Evolutionary conservation across 331 rosid species (phyloP), one percentile per base, ranked within the genome.

Genomic region (Phaseolus coccineus): DNA sequence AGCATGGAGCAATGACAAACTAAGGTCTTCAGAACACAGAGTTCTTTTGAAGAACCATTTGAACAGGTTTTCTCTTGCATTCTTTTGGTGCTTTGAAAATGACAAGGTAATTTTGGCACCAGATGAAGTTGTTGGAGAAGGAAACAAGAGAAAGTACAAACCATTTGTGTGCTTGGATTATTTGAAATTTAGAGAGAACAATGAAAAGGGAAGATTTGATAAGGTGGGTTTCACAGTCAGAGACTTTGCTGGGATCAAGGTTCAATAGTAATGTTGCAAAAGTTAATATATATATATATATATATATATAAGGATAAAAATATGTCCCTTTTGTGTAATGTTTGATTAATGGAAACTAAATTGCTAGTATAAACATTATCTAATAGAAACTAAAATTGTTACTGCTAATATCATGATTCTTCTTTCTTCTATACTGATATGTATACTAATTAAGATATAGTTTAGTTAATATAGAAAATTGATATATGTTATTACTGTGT

Each of bases 1-100:
- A 83, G 97, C 97, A 71, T 90, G 97, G 93, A 87, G 95, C 80
- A 92, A 92, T 80, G 91, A 90, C 58, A 84, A 81, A 68, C 69
- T 92, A 3, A 87, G 90, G 28, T 92, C 97, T 37, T 90, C 97
- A n/a, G 97, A 86, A 55, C 97, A 92, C 56, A 84, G 92, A 44
- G 97, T 92, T 8, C 78, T 87, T 30, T 33, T 90, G 57, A 86
- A 85, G 84, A 82, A 79, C 24, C 83, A 87, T 0, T 76, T 40
- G 27, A 76, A 85, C 62, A 76, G 97, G 3, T 90, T 88, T 64
- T 92, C 97, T 5, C 22, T 92, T 0, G 93, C 97, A 44, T 90
- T 90, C 88, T 92, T 92, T 37, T 92, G 97, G 94, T 87, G 97
- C 64, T 88, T 92, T 80, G 91, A 86, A 73, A 93, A 89, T 72